These are phyloP conservation scores for Paracoccidioides brasiliensis DNA, from an alignment of 2,329 filamentous ascomycete species.

Conservation along the genomic window DNA sequence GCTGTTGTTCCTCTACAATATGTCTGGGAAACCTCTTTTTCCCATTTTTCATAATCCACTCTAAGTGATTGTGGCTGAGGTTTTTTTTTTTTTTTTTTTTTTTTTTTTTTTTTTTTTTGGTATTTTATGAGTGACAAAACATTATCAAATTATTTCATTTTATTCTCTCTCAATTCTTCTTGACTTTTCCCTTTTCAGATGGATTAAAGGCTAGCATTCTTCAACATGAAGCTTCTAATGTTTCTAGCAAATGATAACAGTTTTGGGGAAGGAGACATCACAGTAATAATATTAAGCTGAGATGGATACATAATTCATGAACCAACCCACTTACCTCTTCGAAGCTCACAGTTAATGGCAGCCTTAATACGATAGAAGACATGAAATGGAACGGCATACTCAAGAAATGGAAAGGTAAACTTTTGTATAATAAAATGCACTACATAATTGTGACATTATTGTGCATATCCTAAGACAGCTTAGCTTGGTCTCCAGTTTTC, in stretches of 20 bases:
- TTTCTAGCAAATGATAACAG: too few species aligned
- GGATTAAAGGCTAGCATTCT: too few species aligned
- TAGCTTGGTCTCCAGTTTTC: background rate
- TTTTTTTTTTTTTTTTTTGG: background rate
- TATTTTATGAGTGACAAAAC: background rate
- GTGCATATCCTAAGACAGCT: background rate
- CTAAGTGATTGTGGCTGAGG: too few species aligned
- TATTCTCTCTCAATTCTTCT: background rate
- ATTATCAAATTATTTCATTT: background rate
- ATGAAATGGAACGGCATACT: too few species aligned
- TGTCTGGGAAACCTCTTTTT: background rate
- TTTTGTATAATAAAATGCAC: too few species aligned
- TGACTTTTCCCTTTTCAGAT: background rate
- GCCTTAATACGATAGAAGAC: too few species aligned
- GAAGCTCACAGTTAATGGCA: too few species aligned
- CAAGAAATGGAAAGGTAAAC: background rate
- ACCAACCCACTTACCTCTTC: too few species aligned
- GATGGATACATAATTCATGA: too few species aligned
- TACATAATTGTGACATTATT: background rate
- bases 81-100: background rate
- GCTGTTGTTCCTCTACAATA: background rate
- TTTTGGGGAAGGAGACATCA: too few species aligned
- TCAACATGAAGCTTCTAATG: too few species aligned
- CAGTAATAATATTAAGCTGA: too few species aligned
- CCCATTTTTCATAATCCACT: background rate